These are phyloP conservation scores for Sporothrix luriei DNA, from an alignment of 2,329 filamentous ascomycete genomes.

Conservation along the genomic window DNA sequence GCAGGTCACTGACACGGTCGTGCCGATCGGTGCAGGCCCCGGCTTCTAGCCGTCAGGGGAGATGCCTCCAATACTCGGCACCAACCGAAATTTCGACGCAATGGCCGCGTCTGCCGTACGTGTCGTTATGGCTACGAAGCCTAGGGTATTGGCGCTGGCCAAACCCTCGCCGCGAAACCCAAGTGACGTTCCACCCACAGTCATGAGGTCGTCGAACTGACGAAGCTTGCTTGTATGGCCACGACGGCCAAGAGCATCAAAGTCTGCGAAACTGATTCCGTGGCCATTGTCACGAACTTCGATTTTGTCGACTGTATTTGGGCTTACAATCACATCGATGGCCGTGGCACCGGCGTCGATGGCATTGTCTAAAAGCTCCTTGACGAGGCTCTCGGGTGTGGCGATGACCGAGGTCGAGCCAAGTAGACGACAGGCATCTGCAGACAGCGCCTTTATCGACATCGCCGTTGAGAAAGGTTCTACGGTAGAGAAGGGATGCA, in stretches of 20 bases:
- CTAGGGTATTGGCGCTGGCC: conserved; percentile 64
- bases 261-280: conserved; percentile 67
- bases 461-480: conserved; percentile 43
- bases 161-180: conserved; percentile 77
- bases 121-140: conserved; percentile 64
- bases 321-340: conserved; percentile 65
- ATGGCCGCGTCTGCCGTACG: conserved; percentile 63
- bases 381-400: conserved; percentile 64
- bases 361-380: conserved; percentile 77
- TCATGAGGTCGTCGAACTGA: conserved; percentile 62
- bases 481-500: not conserved
- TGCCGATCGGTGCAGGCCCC: conserved; percentile 64
- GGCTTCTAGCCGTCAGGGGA: conserved; percentile 40
- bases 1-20: conserved; percentile 62
- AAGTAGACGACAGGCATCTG: conserved; percentile 57
- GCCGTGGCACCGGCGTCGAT: conserved; percentile 70
- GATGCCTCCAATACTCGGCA: conserved; percentile 48
- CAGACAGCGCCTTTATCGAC: conserved; percentile 55
- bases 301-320: conserved; percentile 68
- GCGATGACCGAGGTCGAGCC: conserved; percentile 63
- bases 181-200: conserved; percentile 61
- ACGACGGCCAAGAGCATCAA: conserved; percentile 62
- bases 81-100: conserved; percentile 55
- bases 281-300: conserved; percentile 74
- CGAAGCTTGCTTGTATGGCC: conserved; percentile 74